A percentile compares a stretch with the other conserved stretches of the same genome.
These are phyloP conservation scores for Aspergillus cavernicola DNA, from an alignment of 495 filamentous ascomycete genomes.

Conservation along the genomic window DNA sequence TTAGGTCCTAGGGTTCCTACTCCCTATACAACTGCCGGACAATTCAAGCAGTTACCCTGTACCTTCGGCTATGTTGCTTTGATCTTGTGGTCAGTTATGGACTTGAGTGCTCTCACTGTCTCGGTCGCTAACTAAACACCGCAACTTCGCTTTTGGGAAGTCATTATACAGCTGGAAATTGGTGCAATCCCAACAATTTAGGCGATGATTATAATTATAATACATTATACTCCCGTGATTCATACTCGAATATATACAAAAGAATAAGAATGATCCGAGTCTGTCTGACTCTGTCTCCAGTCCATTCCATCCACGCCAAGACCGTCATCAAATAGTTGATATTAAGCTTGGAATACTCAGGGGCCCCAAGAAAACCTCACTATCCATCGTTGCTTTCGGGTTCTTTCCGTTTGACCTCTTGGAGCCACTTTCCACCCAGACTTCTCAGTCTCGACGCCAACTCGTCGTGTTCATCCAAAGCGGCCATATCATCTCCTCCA, in stretches of 20 bases:
- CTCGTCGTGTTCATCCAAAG: slow-evolving; percentile 63
- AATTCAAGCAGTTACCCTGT: background rate
- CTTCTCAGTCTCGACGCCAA: slow-evolving; percentile 67
- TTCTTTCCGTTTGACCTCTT: slow-evolving; percentile 40
- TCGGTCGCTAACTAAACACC: background rate
- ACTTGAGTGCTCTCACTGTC: background rate
- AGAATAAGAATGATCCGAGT: background rate
- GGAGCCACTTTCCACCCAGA: slow-evolving; percentile 67
- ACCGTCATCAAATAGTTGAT: background rate
- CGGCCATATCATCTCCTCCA: slow-evolving; percentile 80
- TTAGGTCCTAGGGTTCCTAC: slow-evolving; percentile 33
- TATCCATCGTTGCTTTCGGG: background rate
- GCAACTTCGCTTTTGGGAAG: background rate
- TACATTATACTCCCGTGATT: background rate
- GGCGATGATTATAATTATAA: no score
- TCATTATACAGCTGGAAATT: background rate
- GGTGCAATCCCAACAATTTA: no score
- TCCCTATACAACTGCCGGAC: no score
- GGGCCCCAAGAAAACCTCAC: background rate
- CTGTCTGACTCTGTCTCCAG: background rate
- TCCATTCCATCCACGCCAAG: background rate
- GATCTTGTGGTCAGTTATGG: background rate
- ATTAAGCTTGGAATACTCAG: background rate
- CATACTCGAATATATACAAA: slow-evolving; percentile 8
- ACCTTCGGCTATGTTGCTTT: no score